Evolutionary conservation across 257 asterid species (phyloP).

Genomic region (Penstemon eatonii): DNA sequence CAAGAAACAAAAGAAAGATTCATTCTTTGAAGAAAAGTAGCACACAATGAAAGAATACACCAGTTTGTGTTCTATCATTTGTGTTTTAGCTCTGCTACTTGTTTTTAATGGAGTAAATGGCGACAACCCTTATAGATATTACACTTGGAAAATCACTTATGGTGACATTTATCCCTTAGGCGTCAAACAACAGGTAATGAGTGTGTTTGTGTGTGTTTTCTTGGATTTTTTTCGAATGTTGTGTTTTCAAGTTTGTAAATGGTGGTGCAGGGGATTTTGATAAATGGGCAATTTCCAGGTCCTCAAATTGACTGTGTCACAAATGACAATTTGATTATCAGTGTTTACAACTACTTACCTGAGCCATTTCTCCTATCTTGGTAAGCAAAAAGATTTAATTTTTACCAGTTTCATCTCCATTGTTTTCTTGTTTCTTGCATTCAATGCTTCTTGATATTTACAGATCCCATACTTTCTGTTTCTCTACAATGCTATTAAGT

Average conservation of each 20-base stretch:
- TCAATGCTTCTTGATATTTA: conserved; percentile 20
- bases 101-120: conserved; percentile 42
- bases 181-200: conserved; percentile 75
- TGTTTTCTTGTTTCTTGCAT: neutral
- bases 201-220: neutral
- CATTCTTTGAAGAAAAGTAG: neutral
- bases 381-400: conserved; percentile 36
- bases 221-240: neutral
- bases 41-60: conserved; percentile 39
- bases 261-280: conserved; percentile 79
- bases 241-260: conserved; percentile 18
- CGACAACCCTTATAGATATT: conserved; percentile 77
- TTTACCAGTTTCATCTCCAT: neutral
- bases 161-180: conserved; percentile 85
- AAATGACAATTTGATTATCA: conserved; percentile 89
- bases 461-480: conserved; percentile 20
- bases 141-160: conserved; percentile 82
- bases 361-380: conserved; percentile 97
- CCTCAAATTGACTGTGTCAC: conserved; percentile 93
- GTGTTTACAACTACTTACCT: conserved; percentile 71
- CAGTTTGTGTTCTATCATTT: conserved; percentile 36
- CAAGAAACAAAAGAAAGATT: neutral
- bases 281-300: conserved; percentile 97
- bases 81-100: conserved; percentile 34
- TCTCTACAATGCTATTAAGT: conserved; percentile 22